Base-by-base conservation (phyloP, 1,284 basidiomycete species). In the Puccinia coronata region DNA sequence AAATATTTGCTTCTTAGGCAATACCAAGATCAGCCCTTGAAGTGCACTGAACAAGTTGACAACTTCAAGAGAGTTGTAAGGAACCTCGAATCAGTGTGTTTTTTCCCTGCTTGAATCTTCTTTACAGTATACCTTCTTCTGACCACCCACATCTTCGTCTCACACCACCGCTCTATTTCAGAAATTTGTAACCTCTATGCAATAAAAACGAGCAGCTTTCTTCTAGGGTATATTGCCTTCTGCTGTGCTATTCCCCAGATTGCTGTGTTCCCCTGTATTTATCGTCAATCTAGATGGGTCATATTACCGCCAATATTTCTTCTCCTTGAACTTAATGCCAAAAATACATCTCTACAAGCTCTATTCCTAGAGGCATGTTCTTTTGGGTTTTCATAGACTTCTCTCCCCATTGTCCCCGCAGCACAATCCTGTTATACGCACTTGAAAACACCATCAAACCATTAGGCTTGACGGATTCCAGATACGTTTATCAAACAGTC, bases 101-200 rank as follows among this genome's bases (percentile, higher is more conserved):
- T 31, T 49, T 23, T 41, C 47, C 47, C 31, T 14, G 14, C 18
- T 47, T 65, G 51, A 14, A 36, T 20, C 4, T 41, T 34, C 2
- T 11, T 2, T 71, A 34, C 36, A 23, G 23, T n/a, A n/a, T 59
- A n/a, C 23, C 39, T 49, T 23, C 43, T 53, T 36, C 47, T 53
- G 20, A 71, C 31, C 43, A 28, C 34, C 25, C 0, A 25, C 23
- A 23, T 53, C 28, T 18, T 51, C 36, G 39, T 34, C 34, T 53
- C 5, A 8, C 69, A 14, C 2, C 41, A 16, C 31, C 12, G 51
- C 55, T 16, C 39, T 12, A 59, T 11, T 59, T 5, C 55, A 74
- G 72, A 74, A 74, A 74, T 74, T 74, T 74, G 72, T 74, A 74
- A 59, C 53, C 28, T 74, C 72, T 31, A 74, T 74, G 72, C 72